These are phyloP conservation scores for Asterophora parasitica DNA, from an alignment of 768 basidiomycete species.

Conservation along the genomic window DNA sequence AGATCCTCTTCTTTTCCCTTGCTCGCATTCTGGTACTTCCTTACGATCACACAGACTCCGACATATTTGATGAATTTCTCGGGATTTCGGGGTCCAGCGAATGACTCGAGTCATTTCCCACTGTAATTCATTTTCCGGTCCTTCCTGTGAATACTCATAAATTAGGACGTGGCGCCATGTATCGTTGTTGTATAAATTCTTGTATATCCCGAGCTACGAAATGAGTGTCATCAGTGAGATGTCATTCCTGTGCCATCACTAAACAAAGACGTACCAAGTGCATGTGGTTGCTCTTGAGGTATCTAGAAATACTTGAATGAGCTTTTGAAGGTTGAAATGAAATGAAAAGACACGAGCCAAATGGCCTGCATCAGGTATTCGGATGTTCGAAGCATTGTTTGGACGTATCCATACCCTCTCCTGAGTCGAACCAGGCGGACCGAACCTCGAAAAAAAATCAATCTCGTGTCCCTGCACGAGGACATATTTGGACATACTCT, in stretches of 20 bases:
- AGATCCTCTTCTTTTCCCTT: too few species aligned
- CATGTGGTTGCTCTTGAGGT: conserved; percentile 35
- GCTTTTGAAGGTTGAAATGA: neutral
- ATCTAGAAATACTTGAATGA: conserved; percentile 26
- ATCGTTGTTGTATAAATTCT: conserved; percentile 9
- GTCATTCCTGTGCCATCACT: neutral
- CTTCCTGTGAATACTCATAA: too few species aligned
- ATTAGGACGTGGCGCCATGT: conserved; percentile 3
- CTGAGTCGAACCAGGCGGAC: conserved; percentile 27
- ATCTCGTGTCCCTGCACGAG: neutral
- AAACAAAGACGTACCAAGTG: conserved; percentile 21
- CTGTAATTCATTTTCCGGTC: too few species aligned
- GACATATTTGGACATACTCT: conserved; percentile 23
- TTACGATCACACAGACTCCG: too few species aligned
- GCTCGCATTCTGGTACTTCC: too few species aligned
- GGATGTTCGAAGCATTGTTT: conserved; percentile 36
- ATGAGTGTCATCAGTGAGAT: neutral
- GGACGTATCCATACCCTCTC: conserved; percentile 41
- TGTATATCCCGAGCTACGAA: conserved; percentile 12
- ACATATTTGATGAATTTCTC: too few species aligned
- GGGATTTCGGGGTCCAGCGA: too few species aligned
- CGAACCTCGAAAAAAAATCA: conserved; percentile 22
- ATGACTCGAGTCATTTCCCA: too few species aligned
- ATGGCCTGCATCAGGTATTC: conserved; percentile 37
- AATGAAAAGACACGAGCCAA: conserved; percentile 24